Conservation (phyloP, 352 stramenopile species). For the Globisporangium cystogenes region DNA sequence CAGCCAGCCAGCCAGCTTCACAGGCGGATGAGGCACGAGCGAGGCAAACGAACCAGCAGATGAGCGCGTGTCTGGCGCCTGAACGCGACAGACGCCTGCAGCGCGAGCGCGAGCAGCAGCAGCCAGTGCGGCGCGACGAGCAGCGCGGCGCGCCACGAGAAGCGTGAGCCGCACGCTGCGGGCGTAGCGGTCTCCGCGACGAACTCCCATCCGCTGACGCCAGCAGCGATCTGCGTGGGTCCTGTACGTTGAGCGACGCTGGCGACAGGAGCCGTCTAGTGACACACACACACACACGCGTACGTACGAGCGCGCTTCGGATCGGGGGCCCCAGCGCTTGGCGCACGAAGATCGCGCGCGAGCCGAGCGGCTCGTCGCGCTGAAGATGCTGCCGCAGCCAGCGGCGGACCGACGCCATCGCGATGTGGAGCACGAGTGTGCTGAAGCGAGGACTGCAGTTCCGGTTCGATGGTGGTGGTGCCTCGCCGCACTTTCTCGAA, state of each 20-base stretch:
- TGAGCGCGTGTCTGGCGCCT: too few relatives aligned
- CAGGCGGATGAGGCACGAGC: too few relatives aligned
- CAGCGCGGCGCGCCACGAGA: constrained; percentile 9
- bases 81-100: constrained; percentile 7
- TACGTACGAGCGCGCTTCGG: constrained; percentile 5
- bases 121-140: constrained; percentile 13
- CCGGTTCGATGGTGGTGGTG: too few relatives aligned
- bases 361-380: constrained; percentile 1
- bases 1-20: background rate
- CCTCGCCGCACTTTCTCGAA: too few relatives aligned
- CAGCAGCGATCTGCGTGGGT: constrained; percentile 3
- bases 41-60: too few relatives aligned
- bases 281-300: too few relatives aligned
- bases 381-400: background rate
- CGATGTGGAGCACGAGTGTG: too few relatives aligned
- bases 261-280: too few relatives aligned
- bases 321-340: constrained; percentile 4
- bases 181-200: constrained; percentile 6
- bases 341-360: constrained; percentile 2
- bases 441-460: too few relatives aligned
- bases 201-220: constrained; percentile 13
- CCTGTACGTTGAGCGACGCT: too few relatives aligned
- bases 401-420: background rate
- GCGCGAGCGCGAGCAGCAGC: constrained; percentile 9
- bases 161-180: background rate